Evolutionary conservation across 768 basidiomycete species (phyloP).

Genomic region (Lactarius akahatsu): DNA sequence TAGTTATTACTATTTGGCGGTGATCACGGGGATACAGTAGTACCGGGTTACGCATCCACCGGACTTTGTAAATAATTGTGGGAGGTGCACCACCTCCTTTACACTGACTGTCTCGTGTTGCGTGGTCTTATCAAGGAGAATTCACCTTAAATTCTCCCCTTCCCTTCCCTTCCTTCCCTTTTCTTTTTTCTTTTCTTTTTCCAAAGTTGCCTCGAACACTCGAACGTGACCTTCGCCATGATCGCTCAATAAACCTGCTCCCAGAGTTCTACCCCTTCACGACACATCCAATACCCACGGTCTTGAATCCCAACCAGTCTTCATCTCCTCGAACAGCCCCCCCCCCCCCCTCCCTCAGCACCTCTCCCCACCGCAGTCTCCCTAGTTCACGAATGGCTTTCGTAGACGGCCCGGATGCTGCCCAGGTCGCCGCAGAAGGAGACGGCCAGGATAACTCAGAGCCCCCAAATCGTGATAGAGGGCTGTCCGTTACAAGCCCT

Average conservation of each 20-base stretch:
- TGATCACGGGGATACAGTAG: not conserved
- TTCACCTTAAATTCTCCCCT: conserved; percentile 17
- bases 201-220: conserved; percentile 3
- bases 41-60: not conserved
- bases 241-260: conserved; percentile 38
- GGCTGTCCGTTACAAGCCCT: conserved; percentile 29
- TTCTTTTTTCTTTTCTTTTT: not conserved
- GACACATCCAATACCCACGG: conserved; percentile 28
- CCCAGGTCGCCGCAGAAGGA: conserved; percentile 46
- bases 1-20: not conserved
- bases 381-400: conserved; percentile 40
- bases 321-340: conserved; percentile 26
- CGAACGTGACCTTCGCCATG: conserved; percentile 39
- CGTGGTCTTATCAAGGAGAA: conserved; percentile 24
- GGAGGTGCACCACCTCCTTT: conserved; percentile 14
- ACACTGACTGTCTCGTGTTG: conserved; percentile 24
- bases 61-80: not conserved
- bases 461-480: conserved; percentile 45
- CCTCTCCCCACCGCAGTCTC: conserved; percentile 27
- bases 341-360: conserved; percentile 28
- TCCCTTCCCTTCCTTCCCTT: conserved; percentile 2
- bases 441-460: conserved; percentile 60
- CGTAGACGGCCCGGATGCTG: conserved; percentile 48
- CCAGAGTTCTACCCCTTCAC: conserved; percentile 27
- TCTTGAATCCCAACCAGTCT: conserved; percentile 27